A percentile compares a stretch with the other conserved stretches of the same genome.
These are phyloP conservation scores for Dactylonectria macrodidyma DNA, from an alignment of 2,329 filamentous ascomycete genomes.

Conservation along the genomic window DNA sequence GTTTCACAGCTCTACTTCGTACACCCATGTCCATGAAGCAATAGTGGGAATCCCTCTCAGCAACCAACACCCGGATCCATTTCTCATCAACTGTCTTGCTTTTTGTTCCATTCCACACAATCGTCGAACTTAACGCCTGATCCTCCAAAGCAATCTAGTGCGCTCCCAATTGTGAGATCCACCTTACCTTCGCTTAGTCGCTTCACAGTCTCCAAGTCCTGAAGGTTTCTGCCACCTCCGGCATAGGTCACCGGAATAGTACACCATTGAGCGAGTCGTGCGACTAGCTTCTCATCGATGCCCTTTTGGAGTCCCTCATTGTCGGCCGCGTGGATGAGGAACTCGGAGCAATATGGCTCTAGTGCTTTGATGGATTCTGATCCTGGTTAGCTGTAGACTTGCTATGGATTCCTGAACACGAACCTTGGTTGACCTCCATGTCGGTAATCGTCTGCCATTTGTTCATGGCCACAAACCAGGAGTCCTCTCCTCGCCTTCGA, in stretches of 20 bases:
- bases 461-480: constrained; percentile 98
- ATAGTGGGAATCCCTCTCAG: constrained; percentile 10
- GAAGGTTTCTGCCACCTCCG: constrained; percentile 87
- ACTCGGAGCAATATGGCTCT: constrained; percentile 95
- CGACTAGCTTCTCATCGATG: constrained; percentile 88
- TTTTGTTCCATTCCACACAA: constrained; percentile 88
- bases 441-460: constrained; percentile 99
- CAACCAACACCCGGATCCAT: constrained; percentile 20
- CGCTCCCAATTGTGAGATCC: constrained; percentile 96
- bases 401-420: constrained; percentile 34
- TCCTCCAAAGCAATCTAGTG: constrained; percentile 95
- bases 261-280: constrained; percentile 86
- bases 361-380: constrained; percentile 84
- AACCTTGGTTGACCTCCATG: constrained; percentile 92
- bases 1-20: background rate
- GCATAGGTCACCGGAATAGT: constrained; percentile 96
- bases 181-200: constrained; percentile 83
- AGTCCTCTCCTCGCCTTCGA: constrained; percentile 77
- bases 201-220: constrained; percentile 88
- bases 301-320: constrained; percentile 95
- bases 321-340: constrained; percentile 96
- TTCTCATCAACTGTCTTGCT: constrained; percentile 50
- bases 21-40: constrained; percentile 20
- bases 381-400: constrained; percentile 29
- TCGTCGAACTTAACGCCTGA: constrained; percentile 88